phyloP scores from a whole-genome alignment of 495 filamentous ascomycete genomes.

The Daldinia loculata region DNA sequence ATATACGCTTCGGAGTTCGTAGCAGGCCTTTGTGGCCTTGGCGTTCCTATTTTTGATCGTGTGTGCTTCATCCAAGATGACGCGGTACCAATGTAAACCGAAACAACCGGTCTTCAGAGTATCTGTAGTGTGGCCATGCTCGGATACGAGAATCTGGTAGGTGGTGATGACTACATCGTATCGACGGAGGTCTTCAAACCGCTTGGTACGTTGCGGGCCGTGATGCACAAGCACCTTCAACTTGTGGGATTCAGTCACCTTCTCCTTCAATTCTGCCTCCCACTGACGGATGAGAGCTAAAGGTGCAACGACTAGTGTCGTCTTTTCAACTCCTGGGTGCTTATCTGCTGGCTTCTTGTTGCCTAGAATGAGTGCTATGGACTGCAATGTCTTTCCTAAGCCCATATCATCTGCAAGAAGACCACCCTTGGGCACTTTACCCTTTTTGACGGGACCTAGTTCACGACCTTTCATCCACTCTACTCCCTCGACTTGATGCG shows the following conservation, averaged over 20 bases:
- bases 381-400: slow-evolving; percentile 84
- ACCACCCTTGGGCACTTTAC: slow-evolving; percentile 83
- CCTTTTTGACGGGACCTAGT: slow-evolving; percentile 77
- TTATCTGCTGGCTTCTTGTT: slow-evolving; percentile 76
- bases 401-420: slow-evolving; percentile 91
- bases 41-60: slow-evolving; percentile 98
- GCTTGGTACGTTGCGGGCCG: slow-evolving; percentile 82
- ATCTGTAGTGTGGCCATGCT: slow-evolving; percentile 71
- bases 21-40: slow-evolving; percentile 89
- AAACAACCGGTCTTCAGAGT: slow-evolving; percentile 81
- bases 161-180: slow-evolving; percentile 99
- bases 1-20: slow-evolving; percentile 80
- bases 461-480: slow-evolving; percentile 94
- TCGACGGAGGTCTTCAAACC: slow-evolving; percentile 72
- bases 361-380: slow-evolving; percentile 80
- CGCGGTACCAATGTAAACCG: slow-evolving; percentile 90
- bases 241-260: slow-evolving; percentile 70
- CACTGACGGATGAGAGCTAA: slow-evolving; percentile 96
- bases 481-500: slow-evolving; percentile 91
- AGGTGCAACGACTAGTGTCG: slow-evolving; percentile 92
- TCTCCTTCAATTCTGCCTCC: slow-evolving; percentile 89
- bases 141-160: slow-evolving; percentile 92
- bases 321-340: slow-evolving; percentile 71
- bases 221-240: slow-evolving; percentile 89
- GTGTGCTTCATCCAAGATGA: slow-evolving; percentile 96